Evolutionary conservation across 2,329 filamentous ascomycete species (phyloP).

Genomic region (Fusarium oligoseptatum): DNA sequence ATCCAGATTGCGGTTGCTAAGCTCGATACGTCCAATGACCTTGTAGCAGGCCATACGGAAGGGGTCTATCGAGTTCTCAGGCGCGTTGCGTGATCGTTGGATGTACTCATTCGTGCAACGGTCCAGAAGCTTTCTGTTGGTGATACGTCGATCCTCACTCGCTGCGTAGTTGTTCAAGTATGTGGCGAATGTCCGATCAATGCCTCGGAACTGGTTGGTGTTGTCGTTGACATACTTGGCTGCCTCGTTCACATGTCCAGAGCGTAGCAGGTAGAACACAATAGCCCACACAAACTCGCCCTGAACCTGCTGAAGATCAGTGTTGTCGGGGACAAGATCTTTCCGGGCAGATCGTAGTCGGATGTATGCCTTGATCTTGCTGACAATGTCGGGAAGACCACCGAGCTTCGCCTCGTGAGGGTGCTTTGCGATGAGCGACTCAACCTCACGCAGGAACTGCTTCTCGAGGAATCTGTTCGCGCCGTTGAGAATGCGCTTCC

Average conservation of each 20-base stretch:
- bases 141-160: constrained; percentile 80
- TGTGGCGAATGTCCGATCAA: constrained; percentile 89
- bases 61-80: constrained; percentile 89
- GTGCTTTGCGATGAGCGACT: constrained; percentile 82
- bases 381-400: constrained; percentile 87
- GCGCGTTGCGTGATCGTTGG: constrained; percentile 84
- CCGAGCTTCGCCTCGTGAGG: constrained; percentile 91
- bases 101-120: constrained; percentile 92
- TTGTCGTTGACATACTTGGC: constrained; percentile 87
- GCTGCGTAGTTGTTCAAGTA: constrained; percentile 89
- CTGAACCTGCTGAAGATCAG: constrained; percentile 82
- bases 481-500: constrained; percentile 83
- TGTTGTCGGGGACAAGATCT: constrained; percentile 85
- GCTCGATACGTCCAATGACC: constrained; percentile 85
- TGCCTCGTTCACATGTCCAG: constrained; percentile 86
- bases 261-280: constrained; percentile 90
- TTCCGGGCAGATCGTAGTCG: constrained; percentile 83
- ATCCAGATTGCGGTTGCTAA: constrained; percentile 74
- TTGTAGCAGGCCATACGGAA: constrained; percentile 99
- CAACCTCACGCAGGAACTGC: constrained; percentile 83
- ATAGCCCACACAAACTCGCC: constrained; percentile 94
- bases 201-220: constrained; percentile 84
- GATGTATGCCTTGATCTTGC: constrained; percentile 94
- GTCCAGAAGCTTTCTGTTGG: constrained; percentile 81
- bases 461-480: constrained; percentile 85